Conservation (phyloP, 306 rosid species). For the Crotalaria pallida region DNA sequence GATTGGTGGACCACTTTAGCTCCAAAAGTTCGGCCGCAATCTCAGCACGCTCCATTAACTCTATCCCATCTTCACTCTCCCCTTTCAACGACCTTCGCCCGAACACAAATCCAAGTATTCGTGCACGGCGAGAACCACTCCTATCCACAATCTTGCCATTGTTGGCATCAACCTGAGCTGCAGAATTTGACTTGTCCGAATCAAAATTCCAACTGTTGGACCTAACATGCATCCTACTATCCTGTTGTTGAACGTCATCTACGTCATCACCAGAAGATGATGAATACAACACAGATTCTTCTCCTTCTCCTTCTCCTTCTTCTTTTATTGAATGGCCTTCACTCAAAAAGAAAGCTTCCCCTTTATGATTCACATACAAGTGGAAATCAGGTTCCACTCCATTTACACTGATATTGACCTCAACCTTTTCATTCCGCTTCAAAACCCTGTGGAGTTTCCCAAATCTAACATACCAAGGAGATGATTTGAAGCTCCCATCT, state of each 20-base stretch:
- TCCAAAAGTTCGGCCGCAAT: conserved; percentile 82
- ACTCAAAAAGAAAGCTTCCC: conserved; percentile 71
- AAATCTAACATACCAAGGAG: conserved; percentile 89
- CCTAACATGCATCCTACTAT: conserved; percentile 29
- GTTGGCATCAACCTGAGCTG: conserved; percentile 28
- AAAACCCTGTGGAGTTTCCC: conserved; percentile 80
- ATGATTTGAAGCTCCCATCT: conserved; percentile 87
- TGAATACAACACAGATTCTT: conserved; percentile 31
- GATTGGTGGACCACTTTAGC: conserved; percentile 84
- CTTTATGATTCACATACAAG: conserved; percentile 73
- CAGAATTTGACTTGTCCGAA: conserved; percentile 9
- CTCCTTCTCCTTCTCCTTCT: conserved; percentile 36
- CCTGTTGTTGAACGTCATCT: conserved; percentile 30
- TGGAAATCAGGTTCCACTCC: conserved; percentile 63
- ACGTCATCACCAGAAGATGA: conserved; percentile 49
- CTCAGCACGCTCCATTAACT: conserved; percentile 74
- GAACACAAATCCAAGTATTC: conserved; percentile 53
- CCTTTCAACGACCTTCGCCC: conserved; percentile 47
- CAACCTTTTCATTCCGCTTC: conserved; percentile 58
- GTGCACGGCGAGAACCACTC: conserved; percentile 48
- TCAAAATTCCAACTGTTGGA: conserved; percentile 42
- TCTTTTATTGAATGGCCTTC: conserved; percentile 43
- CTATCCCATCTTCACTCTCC: conserved; percentile 32
- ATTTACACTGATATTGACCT: conserved; percentile 69
- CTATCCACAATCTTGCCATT: conserved; percentile 32